Conservation (phyloP, 768 basidiomycete genomes). For the Termitomyces sp. region DNA sequence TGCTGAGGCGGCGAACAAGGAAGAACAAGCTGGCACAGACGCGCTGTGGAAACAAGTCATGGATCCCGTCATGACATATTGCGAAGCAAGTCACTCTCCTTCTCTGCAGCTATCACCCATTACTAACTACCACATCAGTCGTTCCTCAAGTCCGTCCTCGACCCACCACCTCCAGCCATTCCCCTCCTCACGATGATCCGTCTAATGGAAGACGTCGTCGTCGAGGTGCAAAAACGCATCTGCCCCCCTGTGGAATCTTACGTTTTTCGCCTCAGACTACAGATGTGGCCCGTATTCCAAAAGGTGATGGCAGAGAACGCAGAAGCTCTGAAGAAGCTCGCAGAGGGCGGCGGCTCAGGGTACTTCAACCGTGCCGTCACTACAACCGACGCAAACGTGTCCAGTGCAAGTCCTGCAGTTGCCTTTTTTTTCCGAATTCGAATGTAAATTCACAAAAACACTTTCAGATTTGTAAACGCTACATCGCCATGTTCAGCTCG, state of each 20-base stretch:
- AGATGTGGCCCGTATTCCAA: constrained; percentile 93
- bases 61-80: constrained; percentile 87
- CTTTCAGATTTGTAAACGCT: constrained; percentile 64
- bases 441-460: not conserved
- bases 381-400: constrained; percentile 66
- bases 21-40: constrained; percentile 54
- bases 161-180: constrained; percentile 67
- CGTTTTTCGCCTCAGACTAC: constrained; percentile 72
- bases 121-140: constrained; percentile 30
- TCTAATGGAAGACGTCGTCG: constrained; percentile 74
- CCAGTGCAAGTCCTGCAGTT: constrained; percentile 38
- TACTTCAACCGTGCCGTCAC: constrained; percentile 56
- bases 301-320: constrained; percentile 81
- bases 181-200: constrained; percentile 89
- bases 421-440: not conserved
- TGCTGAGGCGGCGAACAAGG: constrained; percentile 39
- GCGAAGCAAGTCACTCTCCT: constrained; percentile 45
- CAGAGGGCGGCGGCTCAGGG: constrained; percentile 60
- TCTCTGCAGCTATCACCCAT: not conserved
- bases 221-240: constrained; percentile 69
- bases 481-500: constrained; percentile 75
- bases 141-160: constrained; percentile 63
- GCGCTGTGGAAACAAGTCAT: constrained; percentile 88
- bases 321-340: constrained; percentile 76
- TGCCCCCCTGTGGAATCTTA: constrained; percentile 80